Conservation (phyloP, 2,329 filamentous ascomycete species). For the Penicillium sp. region DNA sequence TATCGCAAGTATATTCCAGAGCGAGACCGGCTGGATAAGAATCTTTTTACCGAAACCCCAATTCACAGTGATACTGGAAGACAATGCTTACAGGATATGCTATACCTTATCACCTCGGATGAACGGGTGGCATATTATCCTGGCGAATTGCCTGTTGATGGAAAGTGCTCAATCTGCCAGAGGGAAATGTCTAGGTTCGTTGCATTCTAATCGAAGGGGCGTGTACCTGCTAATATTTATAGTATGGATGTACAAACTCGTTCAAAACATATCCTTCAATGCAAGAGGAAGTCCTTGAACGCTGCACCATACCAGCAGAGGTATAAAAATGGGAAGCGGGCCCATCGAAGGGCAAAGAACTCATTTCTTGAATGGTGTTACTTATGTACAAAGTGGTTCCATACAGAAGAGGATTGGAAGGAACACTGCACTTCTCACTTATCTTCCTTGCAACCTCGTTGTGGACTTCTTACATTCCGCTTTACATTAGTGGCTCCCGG, state of each 20-base stretch:
- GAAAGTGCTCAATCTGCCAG: too few relatives aligned
- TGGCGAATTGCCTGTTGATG: too few relatives aligned
- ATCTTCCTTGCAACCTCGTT: conserved; percentile 11
- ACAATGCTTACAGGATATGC: conserved; percentile 27
- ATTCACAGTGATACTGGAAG: conserved; percentile 26
- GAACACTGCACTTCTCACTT: conserved; percentile 13
- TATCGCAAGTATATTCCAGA: conserved; percentile 13
- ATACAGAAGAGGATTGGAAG: conserved; percentile 13
- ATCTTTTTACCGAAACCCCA: conserved; percentile 23
- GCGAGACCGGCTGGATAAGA: conserved; percentile 9
- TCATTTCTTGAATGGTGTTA: conserved; percentile 20
- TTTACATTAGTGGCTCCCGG: conserved; percentile 19
- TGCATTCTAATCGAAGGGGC: too few relatives aligned
- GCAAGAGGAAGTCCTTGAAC: too few relatives aligned
- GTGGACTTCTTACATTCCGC: conserved; percentile 19
- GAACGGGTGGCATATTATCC: too few relatives aligned
- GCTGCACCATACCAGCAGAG: too few relatives aligned
- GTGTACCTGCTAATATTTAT: too few relatives aligned
- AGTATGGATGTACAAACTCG: too few relatives aligned
- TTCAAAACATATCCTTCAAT: too few relatives aligned
- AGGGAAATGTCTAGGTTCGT: too few relatives aligned
- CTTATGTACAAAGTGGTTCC: conserved; percentile 11
- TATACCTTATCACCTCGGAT: not conserved
- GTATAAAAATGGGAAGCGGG: too few relatives aligned
- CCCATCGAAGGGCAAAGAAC: not conserved